Evolutionary conservation across 148 eudicot genomes (phyloP), one percentile per base, ranked within the genome.

Genomic region (Amaranthus palmeri): DNA sequence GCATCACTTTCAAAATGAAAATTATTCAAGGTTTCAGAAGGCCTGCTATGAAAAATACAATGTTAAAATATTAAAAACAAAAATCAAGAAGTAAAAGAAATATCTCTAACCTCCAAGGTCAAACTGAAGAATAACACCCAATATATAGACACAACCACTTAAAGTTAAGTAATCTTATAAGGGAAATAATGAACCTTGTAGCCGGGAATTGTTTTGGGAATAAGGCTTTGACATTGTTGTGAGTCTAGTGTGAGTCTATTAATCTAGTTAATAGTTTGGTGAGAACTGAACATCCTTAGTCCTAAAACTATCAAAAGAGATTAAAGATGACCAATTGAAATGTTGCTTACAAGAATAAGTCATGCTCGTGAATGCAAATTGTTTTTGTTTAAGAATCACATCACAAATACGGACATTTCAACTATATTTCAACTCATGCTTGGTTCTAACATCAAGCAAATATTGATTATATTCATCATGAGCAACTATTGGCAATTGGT

Each of bases 1-100:
- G 61, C 76, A 78, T 65, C 84, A 77, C 70, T 65, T 10, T 76
- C 81, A 76, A 66, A 51, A 71, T 72, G 78, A 56, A 83, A 57
- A 44, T 82, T 81, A 64, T 65, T 68, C 71, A 69, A 55, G 36
- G 64, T 67, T 74, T 71, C 68, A 54, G 55, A 73, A 58, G 88
- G 86, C 83, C 90, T 87, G 82, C 59, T 63, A 50, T 44, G 44
- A 59, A 49, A 8, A 41, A 7, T 17, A 49, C 36, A 25, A 25
- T 25, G 42, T 49, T 50, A 66, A 59, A 66, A 44, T 50, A 66
- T 13, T 14, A 52, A 47, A 44, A 6, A 65, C 5, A 41, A 63
- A 51, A 15, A 13, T 15, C 53, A 41, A 65, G 52, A 54, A 49
- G 42, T 25, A n/a, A 15, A 2, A 17, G 71, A 12, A 40, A 41